Evolutionary conservation across 768 basidiomycete species (phyloP).

Genomic region (Tricholoma matsutake): DNA sequence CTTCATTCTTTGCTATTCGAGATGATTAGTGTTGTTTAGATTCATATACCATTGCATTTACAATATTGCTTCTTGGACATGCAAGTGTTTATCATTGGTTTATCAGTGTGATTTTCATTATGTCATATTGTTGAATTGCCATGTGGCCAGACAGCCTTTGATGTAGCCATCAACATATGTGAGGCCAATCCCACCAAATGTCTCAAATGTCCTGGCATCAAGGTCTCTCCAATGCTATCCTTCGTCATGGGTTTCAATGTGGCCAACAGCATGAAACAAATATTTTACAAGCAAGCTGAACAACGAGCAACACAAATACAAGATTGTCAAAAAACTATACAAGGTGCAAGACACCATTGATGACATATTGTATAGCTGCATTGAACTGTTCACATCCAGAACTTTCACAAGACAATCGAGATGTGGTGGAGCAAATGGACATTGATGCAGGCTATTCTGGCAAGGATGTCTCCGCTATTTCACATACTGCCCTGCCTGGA

Average conservation of each 20-base stretch:
- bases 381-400: neutral
- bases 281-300: neutral
- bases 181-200: too few relatives aligned
- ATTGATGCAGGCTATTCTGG: too few relatives aligned
- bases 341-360: neutral
- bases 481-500: too few relatives aligned
- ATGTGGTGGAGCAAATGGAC: neutral
- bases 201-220: neutral
- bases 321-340: neutral
- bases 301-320: neutral
- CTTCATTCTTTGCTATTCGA: too few relatives aligned
- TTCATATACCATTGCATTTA: neutral
- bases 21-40: too few relatives aligned
- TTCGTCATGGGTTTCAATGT: neutral
- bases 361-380: too few relatives aligned
- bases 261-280: neutral
- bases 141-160: neutral
- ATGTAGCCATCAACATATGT: too few relatives aligned
- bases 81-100: too few relatives aligned
- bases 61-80: neutral
- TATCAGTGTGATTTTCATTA: neutral
- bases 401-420: too few relatives aligned
- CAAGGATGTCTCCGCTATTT: conserved; percentile 6
- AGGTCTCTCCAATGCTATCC: neutral
- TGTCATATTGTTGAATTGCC: neutral